Conservation (phyloP, 805 yeast genomes). For the Priceomyces castillae region DNA sequence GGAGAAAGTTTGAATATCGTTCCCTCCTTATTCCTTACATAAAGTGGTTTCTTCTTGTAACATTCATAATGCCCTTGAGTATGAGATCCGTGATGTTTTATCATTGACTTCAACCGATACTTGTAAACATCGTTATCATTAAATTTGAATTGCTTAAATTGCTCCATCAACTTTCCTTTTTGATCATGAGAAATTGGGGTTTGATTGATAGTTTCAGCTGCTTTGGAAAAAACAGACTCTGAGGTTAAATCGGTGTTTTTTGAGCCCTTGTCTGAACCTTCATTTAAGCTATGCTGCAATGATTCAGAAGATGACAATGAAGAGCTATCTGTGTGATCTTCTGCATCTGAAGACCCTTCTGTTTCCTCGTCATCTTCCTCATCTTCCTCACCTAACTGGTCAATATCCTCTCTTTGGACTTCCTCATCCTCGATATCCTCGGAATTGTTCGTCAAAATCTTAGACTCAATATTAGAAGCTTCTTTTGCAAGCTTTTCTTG, state of each 20-base stretch:
- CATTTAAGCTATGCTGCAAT: conserved; percentile 7
- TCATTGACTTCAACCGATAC: conserved; percentile 66
- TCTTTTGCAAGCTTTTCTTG: conserved; percentile 15
- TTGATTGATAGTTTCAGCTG: conserved; percentile 30
- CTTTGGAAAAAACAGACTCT: conserved; percentile 10
- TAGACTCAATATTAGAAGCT: conserved; percentile 15
- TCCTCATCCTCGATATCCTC: conserved; percentile 32
- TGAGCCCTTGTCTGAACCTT: conserved; percentile 9
- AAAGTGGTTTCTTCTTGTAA: conserved; percentile 70
- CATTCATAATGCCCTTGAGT: conserved; percentile 90
- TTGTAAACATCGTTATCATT: conserved; percentile 40
- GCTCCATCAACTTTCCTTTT: conserved; percentile 31
- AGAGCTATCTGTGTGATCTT: conserved; percentile 19
- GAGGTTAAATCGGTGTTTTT: conserved; percentile 8
- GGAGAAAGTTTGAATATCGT: conserved; percentile 40
- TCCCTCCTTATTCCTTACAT: conserved; percentile 45
- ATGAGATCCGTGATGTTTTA: conserved; percentile 88
- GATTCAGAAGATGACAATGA: conserved; percentile 20
- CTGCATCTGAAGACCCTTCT: conserved; percentile 14
- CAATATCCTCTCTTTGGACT: conserved; percentile 38
- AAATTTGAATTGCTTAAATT: conserved; percentile 37
- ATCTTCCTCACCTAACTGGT: conserved; percentile 30
- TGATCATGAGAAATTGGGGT: conserved; percentile 40
- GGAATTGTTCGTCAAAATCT: conserved; percentile 26
- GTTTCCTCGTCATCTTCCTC: conserved; percentile 23